phyloP scores from a whole-genome alignment of 176 grass and related monocot species.

The Chloris gayana region DNA sequence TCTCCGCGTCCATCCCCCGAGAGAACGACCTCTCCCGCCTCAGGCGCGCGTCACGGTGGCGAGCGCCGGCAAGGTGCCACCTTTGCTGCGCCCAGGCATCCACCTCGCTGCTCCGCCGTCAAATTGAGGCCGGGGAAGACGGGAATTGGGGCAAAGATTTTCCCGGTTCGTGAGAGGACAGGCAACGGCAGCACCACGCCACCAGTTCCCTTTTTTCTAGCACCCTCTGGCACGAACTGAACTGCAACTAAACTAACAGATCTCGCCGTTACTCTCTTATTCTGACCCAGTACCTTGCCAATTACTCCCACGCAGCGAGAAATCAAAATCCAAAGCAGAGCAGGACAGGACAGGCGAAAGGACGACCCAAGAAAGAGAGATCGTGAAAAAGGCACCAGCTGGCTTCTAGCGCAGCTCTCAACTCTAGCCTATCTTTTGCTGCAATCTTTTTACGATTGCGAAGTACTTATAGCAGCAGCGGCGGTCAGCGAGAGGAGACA shows the following conservation, averaged over 20 bases:
- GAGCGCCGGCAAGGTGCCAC: slow-evolving; percentile 20
- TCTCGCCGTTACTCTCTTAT: slow-evolving; percentile 4
- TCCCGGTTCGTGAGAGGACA: not conserved
- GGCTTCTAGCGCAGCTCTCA: not conserved
- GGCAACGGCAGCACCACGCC: slow-evolving; percentile 3
- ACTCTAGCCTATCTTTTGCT: too few relatives aligned
- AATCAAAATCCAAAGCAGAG: slow-evolving; percentile 5
- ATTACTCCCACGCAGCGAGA: not conserved
- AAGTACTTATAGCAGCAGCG: slow-evolving; percentile 31
- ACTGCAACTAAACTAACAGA: slow-evolving; percentile 11
- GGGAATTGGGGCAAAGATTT: not conserved
- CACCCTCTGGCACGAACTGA: slow-evolving; percentile 3
- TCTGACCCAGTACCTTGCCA: not conserved
- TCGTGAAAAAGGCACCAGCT: not conserved
- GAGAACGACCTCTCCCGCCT: not conserved
- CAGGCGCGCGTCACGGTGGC: not conserved
- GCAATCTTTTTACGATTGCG: not conserved
- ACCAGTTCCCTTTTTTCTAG: not conserved
- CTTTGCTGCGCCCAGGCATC: slow-evolving; percentile 30
- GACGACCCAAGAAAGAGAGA: slow-evolving; percentile 6
- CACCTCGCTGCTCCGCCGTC: not conserved
- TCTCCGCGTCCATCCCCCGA: slow-evolving; percentile 42
- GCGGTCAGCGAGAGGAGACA: slow-evolving; percentile 12
- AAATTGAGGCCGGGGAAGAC: not conserved
- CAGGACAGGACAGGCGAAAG: not conserved